These are phyloP conservation scores for Nakazawaea ishiwadae DNA, from an alignment of 805 yeast genomes.

Conservation along the genomic window DNA sequence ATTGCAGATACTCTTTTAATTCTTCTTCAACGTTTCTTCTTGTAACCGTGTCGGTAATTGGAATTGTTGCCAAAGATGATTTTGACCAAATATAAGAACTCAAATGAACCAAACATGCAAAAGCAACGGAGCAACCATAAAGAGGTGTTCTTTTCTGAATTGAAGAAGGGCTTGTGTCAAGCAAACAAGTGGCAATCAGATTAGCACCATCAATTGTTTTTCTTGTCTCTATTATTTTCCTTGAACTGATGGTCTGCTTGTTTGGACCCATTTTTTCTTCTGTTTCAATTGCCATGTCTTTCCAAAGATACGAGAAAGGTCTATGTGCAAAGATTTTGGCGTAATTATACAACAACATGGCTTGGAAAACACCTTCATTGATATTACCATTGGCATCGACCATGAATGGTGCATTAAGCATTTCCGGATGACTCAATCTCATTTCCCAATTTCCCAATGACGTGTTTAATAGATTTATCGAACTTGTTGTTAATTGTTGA, in stretches of 20 bases:
- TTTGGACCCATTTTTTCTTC: slow-evolving; percentile 27
- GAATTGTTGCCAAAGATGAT: slow-evolving; percentile 24
- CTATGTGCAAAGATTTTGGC: slow-evolving; percentile 53
- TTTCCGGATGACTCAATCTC: slow-evolving; percentile 38
- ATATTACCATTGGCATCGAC: slow-evolving; percentile 38
- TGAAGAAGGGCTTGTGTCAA: slow-evolving; percentile 42
- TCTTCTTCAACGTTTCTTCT: slow-evolving; percentile 29
- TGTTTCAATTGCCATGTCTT: slow-evolving; percentile 26
- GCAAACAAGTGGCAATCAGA: slow-evolving; percentile 37
- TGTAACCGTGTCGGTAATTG: slow-evolving; percentile 16
- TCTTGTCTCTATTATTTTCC: slow-evolving; percentile 46
- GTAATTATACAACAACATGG: slow-evolving; percentile 41
- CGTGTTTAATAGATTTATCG: slow-evolving; percentile 35
- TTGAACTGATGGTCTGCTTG: slow-evolving; percentile 32
- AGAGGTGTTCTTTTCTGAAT: slow-evolving; percentile 44
- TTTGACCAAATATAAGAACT: slow-evolving; percentile 52
- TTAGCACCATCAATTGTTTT: slow-evolving; percentile 53
- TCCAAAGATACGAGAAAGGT: slow-evolving; percentile 50
- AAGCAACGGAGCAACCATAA: slow-evolving; percentile 49
- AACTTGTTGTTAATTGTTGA: slow-evolving; percentile 30
- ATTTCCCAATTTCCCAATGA: slow-evolving; percentile 48
- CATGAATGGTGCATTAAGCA: slow-evolving; percentile 36
- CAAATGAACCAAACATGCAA: slow-evolving; percentile 45
- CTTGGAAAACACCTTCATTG: slow-evolving; percentile 51
- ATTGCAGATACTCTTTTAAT: slow-evolving; percentile 39